Conservation (phyloP, 2,329 filamentous ascomycete species). For the Alternaria panax region DNA sequence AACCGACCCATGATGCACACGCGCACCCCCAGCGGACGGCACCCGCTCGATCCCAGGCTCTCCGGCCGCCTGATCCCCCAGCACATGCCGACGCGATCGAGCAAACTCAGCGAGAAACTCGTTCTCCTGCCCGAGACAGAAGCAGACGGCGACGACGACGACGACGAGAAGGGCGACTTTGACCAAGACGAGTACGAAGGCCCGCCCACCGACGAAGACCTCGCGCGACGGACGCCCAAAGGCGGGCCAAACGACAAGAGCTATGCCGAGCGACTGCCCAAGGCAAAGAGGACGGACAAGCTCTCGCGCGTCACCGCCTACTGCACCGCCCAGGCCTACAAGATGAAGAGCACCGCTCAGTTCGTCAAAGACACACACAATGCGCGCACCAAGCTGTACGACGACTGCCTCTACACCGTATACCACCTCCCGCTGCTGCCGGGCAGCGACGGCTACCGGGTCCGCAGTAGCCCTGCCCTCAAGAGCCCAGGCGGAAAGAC, state of each 20-base stretch:
- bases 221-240: constrained; percentile 68
- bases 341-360: constrained; percentile 83
- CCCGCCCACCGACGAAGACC: constrained; percentile 74
- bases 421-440: constrained; percentile 91
- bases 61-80: constrained; percentile 64
- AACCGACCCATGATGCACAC: constrained; percentile 57
- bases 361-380: constrained; percentile 89
- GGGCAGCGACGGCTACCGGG: constrained; percentile 83
- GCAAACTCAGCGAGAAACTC: constrained; percentile 96
- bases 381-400: constrained; percentile 93
- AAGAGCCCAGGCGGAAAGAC: constrained; percentile 94
- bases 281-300: constrained; percentile 85
- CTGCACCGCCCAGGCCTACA: constrained; percentile 93
- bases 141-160: constrained; percentile 61
- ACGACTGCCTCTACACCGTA: constrained; percentile 95
- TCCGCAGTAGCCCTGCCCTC: constrained; percentile 88
- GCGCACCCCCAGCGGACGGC: constrained; percentile 58
- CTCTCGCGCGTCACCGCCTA: constrained; percentile 92
- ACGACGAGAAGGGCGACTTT: constrained; percentile 62
- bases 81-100: constrained; percentile 82
- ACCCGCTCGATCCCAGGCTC: constrained; percentile 63
- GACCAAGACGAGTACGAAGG: constrained; percentile 63
- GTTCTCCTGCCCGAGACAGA: constrained; percentile 87
- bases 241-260: constrained; percentile 77
- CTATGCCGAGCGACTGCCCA: constrained; percentile 91